These are phyloP conservation scores for Zymoseptoria tritici DNA, from an alignment of 2,329 filamentous ascomycete genomes.

Conservation along the genomic window DNA sequence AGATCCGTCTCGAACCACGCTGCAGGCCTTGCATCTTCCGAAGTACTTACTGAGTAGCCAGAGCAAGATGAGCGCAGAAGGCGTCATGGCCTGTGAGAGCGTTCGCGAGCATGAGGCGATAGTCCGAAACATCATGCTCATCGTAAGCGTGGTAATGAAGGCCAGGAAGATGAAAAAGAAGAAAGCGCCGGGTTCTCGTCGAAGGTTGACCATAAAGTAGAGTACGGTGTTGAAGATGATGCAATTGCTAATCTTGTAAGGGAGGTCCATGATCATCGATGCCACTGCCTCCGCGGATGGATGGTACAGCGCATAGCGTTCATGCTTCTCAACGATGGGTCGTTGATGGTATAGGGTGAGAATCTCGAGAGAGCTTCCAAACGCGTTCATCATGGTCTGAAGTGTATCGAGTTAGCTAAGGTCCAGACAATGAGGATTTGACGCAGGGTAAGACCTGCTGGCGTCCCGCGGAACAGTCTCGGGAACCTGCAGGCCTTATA, in stretches of 20 bases:
- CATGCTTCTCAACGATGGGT: conserved; percentile 85
- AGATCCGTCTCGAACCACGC: too few relatives aligned
- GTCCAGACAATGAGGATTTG: too few relatives aligned
- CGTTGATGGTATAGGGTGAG: conserved; percentile 80
- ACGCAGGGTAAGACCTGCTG: too few relatives aligned
- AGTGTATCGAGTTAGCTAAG: too few relatives aligned
- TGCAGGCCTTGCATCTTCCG: too few relatives aligned
- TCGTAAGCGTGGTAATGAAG: conserved; percentile 64
- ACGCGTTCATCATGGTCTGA: conserved; percentile 75
- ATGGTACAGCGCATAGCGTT: conserved; percentile 80
- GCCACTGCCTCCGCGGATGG: conserved; percentile 81
- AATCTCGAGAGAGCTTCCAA: conserved; percentile 74
- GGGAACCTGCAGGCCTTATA: too few relatives aligned
- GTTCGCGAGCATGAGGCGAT: conserved; percentile 71
- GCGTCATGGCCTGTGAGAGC: conserved; percentile 50
- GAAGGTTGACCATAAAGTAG: conserved; percentile 82
- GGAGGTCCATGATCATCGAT: conserved; percentile 79
- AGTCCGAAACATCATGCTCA: conserved; percentile 81
- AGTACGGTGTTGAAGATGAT: conserved; percentile 71
- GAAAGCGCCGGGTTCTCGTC: conserved; percentile 65
- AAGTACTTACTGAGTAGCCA: too few relatives aligned
- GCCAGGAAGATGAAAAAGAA: conserved; percentile 79
- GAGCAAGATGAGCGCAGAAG: conserved; percentile 47
- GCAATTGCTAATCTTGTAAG: conserved; percentile 69
- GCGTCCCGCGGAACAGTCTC: too few relatives aligned